Evolutionary conservation across 352 stramenopile species (phyloP), one percentile per base, ranked within the genome.

Genomic region (Pythium aphanidermatum): DNA sequence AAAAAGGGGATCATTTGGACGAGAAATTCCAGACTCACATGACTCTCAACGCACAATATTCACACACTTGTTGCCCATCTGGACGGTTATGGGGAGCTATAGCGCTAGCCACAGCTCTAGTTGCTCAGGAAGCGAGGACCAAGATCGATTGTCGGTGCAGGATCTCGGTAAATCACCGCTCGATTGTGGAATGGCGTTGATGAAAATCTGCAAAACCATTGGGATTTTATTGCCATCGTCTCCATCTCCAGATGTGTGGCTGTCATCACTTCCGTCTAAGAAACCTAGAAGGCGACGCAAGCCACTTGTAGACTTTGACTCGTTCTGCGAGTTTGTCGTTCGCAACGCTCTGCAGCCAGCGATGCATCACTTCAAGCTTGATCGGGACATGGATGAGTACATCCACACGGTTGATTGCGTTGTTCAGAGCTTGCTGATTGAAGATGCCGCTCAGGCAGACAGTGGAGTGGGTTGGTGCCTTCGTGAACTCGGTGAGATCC

Each of bases 171-270:
- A 67, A 33, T 76, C 74, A 6, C 42, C 67, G 14, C 70, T 79
- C 20, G 71, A 84, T 42, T 83, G 71, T 46, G 73, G 46, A 35
- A 73, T 79, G 59, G 39, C 65, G 8, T 68, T 84, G 32, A 69
- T 70, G 21, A 82, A 79, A 44, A 37, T 86, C 8, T 80, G 67
- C 57, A 82, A 83, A 41, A 36, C 59, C 1, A 55, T 77, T 0
- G 74, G 74, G 3, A 81, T 83, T 28, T 55, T 60, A 6, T 35
- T 80, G 14, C 30, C 19, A 8, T 23, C 51, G 19, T 55, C 48
- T 2, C 27, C 51, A 12, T 27, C 37, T 11, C 47, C 47, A 9
- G 34, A 46, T 20, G 27, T 46, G 2, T 58, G 55, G 56, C 9
- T 40, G 43, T 6, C n/a, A n/a, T n/a, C n/a, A n/a, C n/a, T n/a